Evolutionary conservation across 2,329 filamentous ascomycete genomes (phyloP), one percentile per base, ranked within the genome.

Genomic region (Arachnopeziza araneosa): DNA sequence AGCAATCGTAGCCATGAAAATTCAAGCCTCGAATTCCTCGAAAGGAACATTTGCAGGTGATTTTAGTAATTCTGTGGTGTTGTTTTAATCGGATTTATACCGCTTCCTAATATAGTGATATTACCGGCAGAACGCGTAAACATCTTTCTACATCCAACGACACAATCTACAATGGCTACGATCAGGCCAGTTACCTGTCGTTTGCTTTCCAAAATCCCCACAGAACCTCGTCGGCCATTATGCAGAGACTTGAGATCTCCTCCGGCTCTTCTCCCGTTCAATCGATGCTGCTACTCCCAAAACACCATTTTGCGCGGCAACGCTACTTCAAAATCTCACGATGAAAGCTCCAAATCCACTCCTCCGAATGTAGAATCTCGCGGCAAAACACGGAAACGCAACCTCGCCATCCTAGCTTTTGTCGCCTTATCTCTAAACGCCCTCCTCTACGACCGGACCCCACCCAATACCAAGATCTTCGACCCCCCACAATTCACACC

Each of bases 401-500:
- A 44, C 17, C 6, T 44, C 6, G 36, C 12, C 17, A 44, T 44
- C 36, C 36, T 44, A 44, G 36, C 36, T 8, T 14, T 44, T 14
- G 36, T 14, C 17, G 10, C 17, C 10, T 44, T 44, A 6, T 14
- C 36, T 12, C 12, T 19, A 6, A 44, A 44, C 12, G 36, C 36
- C 12, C 5, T 44, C 36, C 36, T 44, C 36, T 44, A 44, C 36
- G 17, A 44, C 12, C 36, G 17, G 2, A 17, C 36, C 36, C 36
- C 36, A 17, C 26, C 26, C 17, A 54, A 24, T 26, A 26, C 23
- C 52, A 62, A 61, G 24, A 63, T 68, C 23, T 79, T 91, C 61
- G 86, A 89, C 74, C 73, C 77, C 17, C 76, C 78, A 59, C 80
- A 77, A 24, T 92, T 91, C 73, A 81, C 81, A 44, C 81, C 83